These are phyloP conservation scores for Monsonia emarginata DNA, from an alignment of 441 rosid genomes.

Conservation along the genomic window DNA sequence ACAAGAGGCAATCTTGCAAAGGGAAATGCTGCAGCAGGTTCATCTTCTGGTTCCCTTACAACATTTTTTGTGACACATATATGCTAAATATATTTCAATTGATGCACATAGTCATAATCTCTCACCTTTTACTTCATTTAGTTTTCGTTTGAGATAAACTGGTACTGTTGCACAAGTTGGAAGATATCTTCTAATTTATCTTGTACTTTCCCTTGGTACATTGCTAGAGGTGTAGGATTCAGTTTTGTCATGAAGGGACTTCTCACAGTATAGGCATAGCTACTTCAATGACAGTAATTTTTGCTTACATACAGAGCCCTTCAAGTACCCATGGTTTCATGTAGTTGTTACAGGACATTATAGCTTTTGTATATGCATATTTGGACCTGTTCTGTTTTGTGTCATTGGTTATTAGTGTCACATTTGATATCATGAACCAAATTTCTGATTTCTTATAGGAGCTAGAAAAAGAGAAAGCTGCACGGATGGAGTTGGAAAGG, in stretches of 20 bases:
- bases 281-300: neutral
- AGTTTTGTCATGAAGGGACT: no score
- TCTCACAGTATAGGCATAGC: neutral
- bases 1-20: slow-evolving; percentile 65
- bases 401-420: slow-evolving; percentile 7
- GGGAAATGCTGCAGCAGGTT: slow-evolving; percentile 86
- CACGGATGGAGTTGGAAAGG: slow-evolving; percentile 75
- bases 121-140: neutral
- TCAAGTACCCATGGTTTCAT: neutral
- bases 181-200: neutral
- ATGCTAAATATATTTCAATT: neutral
- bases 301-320: neutral
- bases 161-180: neutral
- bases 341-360: neutral
- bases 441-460: slow-evolving; percentile 43
- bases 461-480: slow-evolving; percentile 74
- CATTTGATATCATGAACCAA: slow-evolving; percentile 12
- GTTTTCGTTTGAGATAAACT: neutral
- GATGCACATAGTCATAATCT: neutral
- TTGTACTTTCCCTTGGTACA: neutral
- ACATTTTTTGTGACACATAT: neutral
- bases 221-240: no score
- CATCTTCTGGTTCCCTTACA: slow-evolving; percentile 12
- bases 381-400: neutral
- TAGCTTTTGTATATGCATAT: neutral